Conservation (phyloP, 345 rosid species). For the Melaleuca alternifolia region DNA sequence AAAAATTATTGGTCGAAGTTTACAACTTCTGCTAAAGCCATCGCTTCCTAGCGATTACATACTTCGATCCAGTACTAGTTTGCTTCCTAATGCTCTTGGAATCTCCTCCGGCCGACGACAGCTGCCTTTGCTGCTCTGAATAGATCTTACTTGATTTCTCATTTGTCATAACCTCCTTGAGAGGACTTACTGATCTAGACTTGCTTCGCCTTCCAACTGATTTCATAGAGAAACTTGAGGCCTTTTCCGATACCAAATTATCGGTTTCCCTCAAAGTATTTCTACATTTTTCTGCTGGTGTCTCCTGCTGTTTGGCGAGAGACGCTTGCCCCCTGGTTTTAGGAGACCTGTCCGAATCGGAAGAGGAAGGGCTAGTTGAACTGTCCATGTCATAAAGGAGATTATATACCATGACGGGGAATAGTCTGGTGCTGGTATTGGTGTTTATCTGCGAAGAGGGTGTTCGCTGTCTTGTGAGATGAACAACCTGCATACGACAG, state of each 20-base stretch:
- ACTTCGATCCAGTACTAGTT: conserved; percentile 26
- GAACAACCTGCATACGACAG: conserved; percentile 36
- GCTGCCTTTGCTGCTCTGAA: conserved; percentile 36
- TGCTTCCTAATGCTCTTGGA: conserved; percentile 44
- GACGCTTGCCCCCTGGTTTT: conserved; percentile 10
- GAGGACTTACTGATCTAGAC: conserved; percentile 39
- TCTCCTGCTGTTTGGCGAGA: conserved; percentile 1
- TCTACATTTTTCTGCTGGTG: conserved; percentile 3
- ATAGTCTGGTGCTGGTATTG: conserved; percentile 9
- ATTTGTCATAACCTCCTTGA: conserved; percentile 31
- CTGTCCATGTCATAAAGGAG: conserved; percentile 78
- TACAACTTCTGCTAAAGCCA: conserved; percentile 38
- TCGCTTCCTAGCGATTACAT: conserved; percentile 36
- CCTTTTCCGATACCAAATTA: conserved; percentile 11
- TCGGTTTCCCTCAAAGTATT: conserved; percentile 4
- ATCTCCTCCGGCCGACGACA: conserved; percentile 36
- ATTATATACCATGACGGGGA: conserved; percentile 58
- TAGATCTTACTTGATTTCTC: conserved; percentile 19
- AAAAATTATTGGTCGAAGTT: not conserved
- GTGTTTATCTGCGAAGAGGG: conserved; percentile 28
- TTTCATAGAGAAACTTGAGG: conserved; percentile 15
- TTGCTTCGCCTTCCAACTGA: conserved; percentile 1
- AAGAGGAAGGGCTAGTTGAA: conserved; percentile 71
- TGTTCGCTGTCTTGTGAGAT: conserved; percentile 57
- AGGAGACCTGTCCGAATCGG: conserved; percentile 64